Evolutionary conservation across 345 rosid genomes (phyloP).

Genomic region (Moricandia arvensis): DNA sequence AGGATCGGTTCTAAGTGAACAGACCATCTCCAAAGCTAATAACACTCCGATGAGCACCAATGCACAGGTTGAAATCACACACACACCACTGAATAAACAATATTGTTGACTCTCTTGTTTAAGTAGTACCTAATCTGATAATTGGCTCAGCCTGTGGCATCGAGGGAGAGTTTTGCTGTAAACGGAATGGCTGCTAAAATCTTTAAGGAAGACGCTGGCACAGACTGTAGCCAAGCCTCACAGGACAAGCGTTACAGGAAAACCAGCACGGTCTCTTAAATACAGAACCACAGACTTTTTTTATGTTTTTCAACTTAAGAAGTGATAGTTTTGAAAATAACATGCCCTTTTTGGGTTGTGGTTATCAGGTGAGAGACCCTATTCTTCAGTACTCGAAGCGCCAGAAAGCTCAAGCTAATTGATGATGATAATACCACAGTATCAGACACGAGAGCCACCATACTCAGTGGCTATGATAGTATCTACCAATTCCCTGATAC

Average conservation of each 20-base stretch:
- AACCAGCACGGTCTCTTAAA: constrained; percentile 71
- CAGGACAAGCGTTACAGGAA: constrained; percentile 70
- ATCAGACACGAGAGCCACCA: constrained; percentile 8
- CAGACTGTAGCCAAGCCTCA: constrained; percentile 50
- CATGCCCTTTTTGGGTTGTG: neutral
- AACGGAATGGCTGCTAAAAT: constrained; percentile 38
- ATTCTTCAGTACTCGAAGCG: constrained; percentile 72
- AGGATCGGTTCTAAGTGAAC: constrained; percentile 58
- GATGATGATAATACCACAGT: constrained; percentile 10
- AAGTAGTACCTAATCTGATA: neutral
- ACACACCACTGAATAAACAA: neutral
- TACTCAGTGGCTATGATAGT: constrained; percentile 10
- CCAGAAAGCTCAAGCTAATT: constrained; percentile 63
- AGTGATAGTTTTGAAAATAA: constrained; percentile 2
- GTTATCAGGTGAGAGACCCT: constrained; percentile 84
- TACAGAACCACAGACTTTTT: constrained; percentile 9
- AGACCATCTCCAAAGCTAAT: constrained; percentile 53
- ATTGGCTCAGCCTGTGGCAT: constrained; percentile 66
- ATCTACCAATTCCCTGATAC: neutral
- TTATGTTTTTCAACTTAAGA: neutral
- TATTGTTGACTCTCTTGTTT: neutral
- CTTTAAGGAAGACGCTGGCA: constrained; percentile 45
- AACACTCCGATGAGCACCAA: constrained; percentile 75
- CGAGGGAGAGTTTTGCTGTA: constrained; percentile 72
- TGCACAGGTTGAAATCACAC: constrained; percentile 57